Percentiles rank a stretch among this genome's conserved stretches.
Evolutionary conservation across 805 yeast species (phyloP).

Genomic region (Starmerella kuoi): DNA sequence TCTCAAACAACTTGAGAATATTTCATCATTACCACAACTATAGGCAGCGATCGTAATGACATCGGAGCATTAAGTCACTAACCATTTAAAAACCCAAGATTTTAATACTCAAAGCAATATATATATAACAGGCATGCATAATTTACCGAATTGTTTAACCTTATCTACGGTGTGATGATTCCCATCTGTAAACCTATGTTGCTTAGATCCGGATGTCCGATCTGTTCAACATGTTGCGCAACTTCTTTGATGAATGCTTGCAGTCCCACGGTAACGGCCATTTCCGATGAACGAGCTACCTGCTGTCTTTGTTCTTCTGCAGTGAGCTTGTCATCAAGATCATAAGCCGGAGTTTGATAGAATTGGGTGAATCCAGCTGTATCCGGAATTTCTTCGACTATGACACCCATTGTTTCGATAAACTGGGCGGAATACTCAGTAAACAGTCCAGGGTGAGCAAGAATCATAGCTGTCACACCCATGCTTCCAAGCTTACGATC

Average conservation of each 20-base stretch:
- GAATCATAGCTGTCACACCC: conserved; percentile 30
- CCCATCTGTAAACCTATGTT: conserved; percentile 4
- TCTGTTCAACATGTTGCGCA: conserved; percentile 6
- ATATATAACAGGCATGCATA: background rate
- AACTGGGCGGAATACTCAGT: conserved; percentile 17
- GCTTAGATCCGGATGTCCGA: conserved; percentile 1
- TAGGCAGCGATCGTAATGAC: background rate
- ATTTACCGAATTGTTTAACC: background rate
- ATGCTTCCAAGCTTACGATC: conserved; percentile 56
- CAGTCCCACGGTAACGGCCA: conserved; percentile 43
- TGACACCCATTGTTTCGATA: conserved; percentile 37
- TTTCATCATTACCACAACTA: background rate
- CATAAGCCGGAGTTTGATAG: conserved; percentile 14
- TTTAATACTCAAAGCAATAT: background rate
- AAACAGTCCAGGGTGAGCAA: conserved; percentile 12
- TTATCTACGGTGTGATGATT: background rate
- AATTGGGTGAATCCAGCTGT: conserved; percentile 37
- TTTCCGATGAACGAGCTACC: conserved; percentile 34
- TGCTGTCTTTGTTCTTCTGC: conserved; percentile 27
- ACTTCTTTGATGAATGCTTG: conserved; percentile 33
- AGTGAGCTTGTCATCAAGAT: conserved; percentile 17
- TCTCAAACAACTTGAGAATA: conserved; percentile 1
- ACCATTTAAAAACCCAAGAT: background rate
- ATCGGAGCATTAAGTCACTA: background rate
- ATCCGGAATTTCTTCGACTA: conserved; percentile 70